Conservation (phyloP, 192 early-diverging fungal species). For the Coemansia sp. region DNA sequence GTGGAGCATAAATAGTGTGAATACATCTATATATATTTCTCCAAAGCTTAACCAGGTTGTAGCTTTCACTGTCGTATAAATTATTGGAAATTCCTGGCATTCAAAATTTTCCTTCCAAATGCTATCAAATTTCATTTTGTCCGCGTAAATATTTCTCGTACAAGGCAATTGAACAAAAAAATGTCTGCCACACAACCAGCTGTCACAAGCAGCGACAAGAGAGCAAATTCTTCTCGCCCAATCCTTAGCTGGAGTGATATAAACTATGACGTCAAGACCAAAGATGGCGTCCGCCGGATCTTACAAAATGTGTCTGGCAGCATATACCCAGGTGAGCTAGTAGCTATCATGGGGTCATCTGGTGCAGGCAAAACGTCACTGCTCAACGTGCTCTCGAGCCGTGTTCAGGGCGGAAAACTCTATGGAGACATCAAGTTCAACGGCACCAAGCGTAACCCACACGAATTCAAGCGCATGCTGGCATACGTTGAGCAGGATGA, state of each 20-base stretch:
- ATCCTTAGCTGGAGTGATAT: constrained; percentile 36
- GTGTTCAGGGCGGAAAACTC: constrained; percentile 56
- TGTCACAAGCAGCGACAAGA: not conserved
- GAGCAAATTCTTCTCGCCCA: not conserved
- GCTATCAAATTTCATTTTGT: too few relatives aligned
- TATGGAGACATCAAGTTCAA: constrained; percentile 56
- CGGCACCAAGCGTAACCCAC: constrained; percentile 33
- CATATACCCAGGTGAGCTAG: constrained; percentile 66
- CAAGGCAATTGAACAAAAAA: not conserved
- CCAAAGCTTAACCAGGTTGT: too few relatives aligned
- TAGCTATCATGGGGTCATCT: too few relatives aligned
- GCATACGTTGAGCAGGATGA: constrained; percentile 54
- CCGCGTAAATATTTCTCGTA: too few relatives aligned
- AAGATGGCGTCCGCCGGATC: constrained; percentile 37
- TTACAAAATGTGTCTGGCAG: constrained; percentile 66
- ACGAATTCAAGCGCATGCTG: constrained; percentile 36
- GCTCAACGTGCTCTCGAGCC: constrained; percentile 71
- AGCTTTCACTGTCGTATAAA: too few relatives aligned
- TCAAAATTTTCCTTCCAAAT: too few relatives aligned
- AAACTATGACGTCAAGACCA: constrained; percentile 35
- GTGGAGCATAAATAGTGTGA: too few relatives aligned
- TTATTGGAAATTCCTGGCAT: too few relatives aligned
- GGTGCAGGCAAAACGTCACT: constrained; percentile 86
- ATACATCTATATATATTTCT: too few relatives aligned
- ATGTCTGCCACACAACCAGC: not conserved